Conservation (phyloP, 1,284 basidiomycete species). For the Ceratobasidium sp. region DNA sequence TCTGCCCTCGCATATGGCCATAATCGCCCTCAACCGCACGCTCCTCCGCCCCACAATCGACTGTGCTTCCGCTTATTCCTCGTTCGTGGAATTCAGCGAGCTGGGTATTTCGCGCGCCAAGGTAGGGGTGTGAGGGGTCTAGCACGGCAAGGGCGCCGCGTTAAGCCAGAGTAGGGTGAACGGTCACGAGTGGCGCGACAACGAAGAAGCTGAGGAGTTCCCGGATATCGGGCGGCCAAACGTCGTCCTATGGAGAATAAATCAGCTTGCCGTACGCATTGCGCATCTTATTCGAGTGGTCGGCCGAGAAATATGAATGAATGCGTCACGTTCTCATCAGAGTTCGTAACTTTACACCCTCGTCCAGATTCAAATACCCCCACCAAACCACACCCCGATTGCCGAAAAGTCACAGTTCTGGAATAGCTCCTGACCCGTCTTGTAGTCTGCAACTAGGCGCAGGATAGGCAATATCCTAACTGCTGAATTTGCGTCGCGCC, state of each 20-base stretch:
- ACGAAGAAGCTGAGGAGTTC: constrained; percentile 79
- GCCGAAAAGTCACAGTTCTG: constrained; percentile 77
- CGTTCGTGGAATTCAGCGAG: constrained; percentile 63
- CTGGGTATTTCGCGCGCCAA: constrained; percentile 80
- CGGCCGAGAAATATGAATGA: neutral
- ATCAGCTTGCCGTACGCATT: constrained; percentile 85
- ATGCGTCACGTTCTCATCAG: constrained; percentile 13
- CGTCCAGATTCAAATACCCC: constrained; percentile 54
- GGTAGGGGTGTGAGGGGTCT: constrained; percentile 68
- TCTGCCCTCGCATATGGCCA: no score
- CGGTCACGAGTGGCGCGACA: constrained; percentile 76
- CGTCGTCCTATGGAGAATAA: constrained; percentile 80
- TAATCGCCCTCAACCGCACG: constrained; percentile 77
- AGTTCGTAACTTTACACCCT: constrained; percentile 77
- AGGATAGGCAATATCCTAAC: constrained; percentile 74
- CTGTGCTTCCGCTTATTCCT: constrained; percentile 76
- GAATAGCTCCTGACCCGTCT: constrained; percentile 83
- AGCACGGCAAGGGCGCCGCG: constrained; percentile 72
- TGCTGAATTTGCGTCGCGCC: constrained; percentile 85
- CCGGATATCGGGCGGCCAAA: constrained; percentile 77
- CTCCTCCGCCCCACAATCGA: constrained; percentile 82
- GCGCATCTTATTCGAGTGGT: constrained; percentile 83
- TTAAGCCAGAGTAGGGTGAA: constrained; percentile 71
- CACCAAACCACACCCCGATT: constrained; percentile 80
- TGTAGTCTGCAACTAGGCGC: constrained; percentile 81